Percentiles rank a stretch among this genome's conserved stretches.
These are phyloP conservation scores for Urostyla sp. DNA, from an alignment of 73 alveolate genomes.

Conservation along the genomic window DNA sequence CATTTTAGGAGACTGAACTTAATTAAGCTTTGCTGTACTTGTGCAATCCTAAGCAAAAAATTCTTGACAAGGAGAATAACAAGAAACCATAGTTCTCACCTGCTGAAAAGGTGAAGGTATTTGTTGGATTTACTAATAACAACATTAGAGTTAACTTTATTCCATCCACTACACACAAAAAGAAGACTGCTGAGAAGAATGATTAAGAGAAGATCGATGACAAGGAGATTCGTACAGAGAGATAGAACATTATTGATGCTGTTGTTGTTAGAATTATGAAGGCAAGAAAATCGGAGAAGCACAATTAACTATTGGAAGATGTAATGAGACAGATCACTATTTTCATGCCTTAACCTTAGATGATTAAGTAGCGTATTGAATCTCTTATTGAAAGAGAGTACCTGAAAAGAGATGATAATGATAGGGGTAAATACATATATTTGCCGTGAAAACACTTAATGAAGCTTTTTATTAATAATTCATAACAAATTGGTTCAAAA, in stretches of 20 bases:
- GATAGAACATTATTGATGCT: conserved; percentile 73
- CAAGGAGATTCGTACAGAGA: conserved; percentile 67
- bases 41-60: conserved; percentile 74
- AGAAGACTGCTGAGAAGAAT: conserved; percentile 37
- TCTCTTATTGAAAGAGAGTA: conserved; percentile 85
- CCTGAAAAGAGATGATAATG: conserved; percentile 85
- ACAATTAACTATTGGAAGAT: conserved; percentile 81
- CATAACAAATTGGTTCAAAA: background rate
- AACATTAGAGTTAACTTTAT: conserved; percentile 56
- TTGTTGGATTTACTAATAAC: conserved; percentile 33
- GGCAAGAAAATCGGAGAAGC: conserved; percentile 79
- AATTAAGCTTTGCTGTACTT: conserved; percentile 53
- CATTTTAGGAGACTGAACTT: conserved; percentile 67
- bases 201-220: conserved; percentile 51
- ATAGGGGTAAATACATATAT: conserved; percentile 81
- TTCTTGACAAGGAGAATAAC: conserved; percentile 65
- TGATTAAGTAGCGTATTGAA: conserved; percentile 91
- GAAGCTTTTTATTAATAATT: background rate
- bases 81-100: conserved; percentile 63
- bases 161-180: conserved; percentile 60
- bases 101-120: conserved; percentile 55
- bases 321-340: conserved; percentile 82
- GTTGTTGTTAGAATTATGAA: conserved; percentile 81
- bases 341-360: conserved; percentile 93
- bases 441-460: conserved; percentile 66